Conservation (phyloP, 495 filamentous ascomycete species). For the Talaromyces wortmannii region DNA sequence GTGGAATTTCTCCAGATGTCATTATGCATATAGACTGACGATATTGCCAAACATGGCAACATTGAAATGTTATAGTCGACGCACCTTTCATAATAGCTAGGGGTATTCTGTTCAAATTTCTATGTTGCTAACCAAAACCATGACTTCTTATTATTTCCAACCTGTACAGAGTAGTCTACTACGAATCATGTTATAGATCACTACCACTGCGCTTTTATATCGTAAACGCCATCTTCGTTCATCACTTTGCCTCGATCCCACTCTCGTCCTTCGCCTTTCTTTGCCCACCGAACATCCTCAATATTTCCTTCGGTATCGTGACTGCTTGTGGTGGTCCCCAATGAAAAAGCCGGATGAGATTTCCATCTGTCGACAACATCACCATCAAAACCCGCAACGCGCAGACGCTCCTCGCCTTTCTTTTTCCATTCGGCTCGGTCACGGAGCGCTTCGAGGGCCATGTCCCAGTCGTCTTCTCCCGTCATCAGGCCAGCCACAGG, state of each 20-base stretch:
- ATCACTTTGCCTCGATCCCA: constrained; percentile 88
- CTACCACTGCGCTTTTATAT: constrained; percentile 43
- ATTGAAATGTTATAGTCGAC: no score
- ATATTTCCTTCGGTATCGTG: constrained; percentile 44
- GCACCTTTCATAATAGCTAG: no score
- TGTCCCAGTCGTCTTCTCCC: constrained; percentile 68
- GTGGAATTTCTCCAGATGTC: no score
- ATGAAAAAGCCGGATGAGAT: constrained; percentile 39
- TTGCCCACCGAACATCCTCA: constrained; percentile 73
- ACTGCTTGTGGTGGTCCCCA: constrained; percentile 9
- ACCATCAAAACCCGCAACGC: constrained; percentile 73
- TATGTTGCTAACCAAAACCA: no score
- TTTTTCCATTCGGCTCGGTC: constrained; percentile 78
- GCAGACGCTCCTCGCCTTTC: constrained; percentile 69
- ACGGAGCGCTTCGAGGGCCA: constrained; percentile 71
- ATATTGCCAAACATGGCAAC: no score
- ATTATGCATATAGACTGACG: no score
- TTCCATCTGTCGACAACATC: constrained; percentile 74
- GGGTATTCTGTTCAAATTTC: no score
- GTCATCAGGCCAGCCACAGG: constrained; percentile 37
- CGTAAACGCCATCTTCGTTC: constrained; percentile 52
- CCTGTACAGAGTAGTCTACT: no score
- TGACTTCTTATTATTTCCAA: no score
- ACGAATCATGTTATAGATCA: not conserved
- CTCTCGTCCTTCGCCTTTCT: constrained; percentile 72